Evolutionary conservation across 129 eudicot genomes (phyloP).

Genomic region (Deinandra increscens): DNA sequence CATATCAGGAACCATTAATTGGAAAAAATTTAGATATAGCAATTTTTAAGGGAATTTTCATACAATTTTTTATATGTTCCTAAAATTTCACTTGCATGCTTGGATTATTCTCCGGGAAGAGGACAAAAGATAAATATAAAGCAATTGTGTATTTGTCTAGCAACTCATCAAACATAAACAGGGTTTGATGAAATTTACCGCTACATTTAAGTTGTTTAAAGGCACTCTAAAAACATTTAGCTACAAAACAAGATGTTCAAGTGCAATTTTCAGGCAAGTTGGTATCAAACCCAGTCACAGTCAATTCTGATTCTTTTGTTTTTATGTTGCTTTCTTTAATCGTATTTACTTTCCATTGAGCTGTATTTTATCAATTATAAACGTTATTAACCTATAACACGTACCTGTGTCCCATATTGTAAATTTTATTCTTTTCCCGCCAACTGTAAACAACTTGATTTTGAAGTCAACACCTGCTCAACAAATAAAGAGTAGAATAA

Average conservation of each 20-base stretch:
- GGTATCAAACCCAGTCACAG: not conserved
- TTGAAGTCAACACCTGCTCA: conserved; percentile 77
- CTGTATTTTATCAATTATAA: not conserved
- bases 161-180: not conserved
- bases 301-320: not conserved
- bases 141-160: no score
- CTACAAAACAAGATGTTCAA: not conserved
- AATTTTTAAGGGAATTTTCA: not conserved
- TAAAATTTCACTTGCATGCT: not conserved
- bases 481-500: conserved; percentile 13
- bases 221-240: not conserved
- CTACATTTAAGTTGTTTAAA: not conserved
- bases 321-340: not conserved
- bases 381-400: not conserved
- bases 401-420: conserved; percentile 86
- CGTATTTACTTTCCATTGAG: not conserved
- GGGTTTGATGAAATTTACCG: not conserved
- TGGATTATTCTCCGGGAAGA: not conserved
- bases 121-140: not conserved
- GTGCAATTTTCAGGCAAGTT: not conserved
- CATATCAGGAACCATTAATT: conserved; percentile 10
- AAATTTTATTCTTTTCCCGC: conserved; percentile 71
- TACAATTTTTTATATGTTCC: not conserved
- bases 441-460: conserved; percentile 54
- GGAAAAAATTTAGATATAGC: not conserved